Base-by-base conservation (phyloP, 192 early-diverging fungal genomes). In the Coemansia sp. region DNA sequence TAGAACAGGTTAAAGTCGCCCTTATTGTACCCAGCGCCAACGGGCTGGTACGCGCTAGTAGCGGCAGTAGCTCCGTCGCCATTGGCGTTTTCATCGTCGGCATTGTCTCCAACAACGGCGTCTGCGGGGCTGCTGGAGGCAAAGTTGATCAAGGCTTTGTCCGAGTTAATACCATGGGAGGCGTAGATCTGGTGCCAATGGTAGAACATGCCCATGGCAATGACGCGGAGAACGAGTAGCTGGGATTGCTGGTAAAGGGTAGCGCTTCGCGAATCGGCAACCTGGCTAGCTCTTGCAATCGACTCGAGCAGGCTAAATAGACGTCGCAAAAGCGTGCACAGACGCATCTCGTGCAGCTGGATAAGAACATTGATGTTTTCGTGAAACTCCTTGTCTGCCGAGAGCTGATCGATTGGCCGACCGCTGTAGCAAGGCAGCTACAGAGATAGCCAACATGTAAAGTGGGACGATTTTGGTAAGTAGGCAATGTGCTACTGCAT, bases 141-240 rank as follows among this genome's bases (percentile, higher is more conserved):
- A 57, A 28, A 49, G 38, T 69, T 75, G 57, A 55, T 70, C 52
- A 76, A n/a, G 21, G 78, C 39, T 38, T 61, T 76, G 68, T 80
- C 77, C 28, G 63, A 49, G 64, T 68, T 77, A 65, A 76, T 55
- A 16, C 73, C 73, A 23, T 73, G 66, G 19, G 73, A 52, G 9
- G 85, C 87, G n/a, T 69, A 74, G 67, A 88, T 87, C 74, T 84
- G 87, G 63, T 94, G 89, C 94, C 94, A 95, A 73, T 93, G 86
- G 62, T 90, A 90, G 39, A 91, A 89, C 89, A 94, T 92, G 73
- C 94, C 94, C 63, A 90, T 89, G 3, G 91, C 91, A 28, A 96
- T 77, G 44, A 97, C 84, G 63, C 91, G 86, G 58, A 96, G 85
- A 14, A 96, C 74, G 69, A 95, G 93, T 11, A 94, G 84, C 74